Percentiles rank a stretch among this genome's conserved stretches.
Conservation (phyloP, 441 rosid species). For the Arabidopsis lyrata region DNA sequence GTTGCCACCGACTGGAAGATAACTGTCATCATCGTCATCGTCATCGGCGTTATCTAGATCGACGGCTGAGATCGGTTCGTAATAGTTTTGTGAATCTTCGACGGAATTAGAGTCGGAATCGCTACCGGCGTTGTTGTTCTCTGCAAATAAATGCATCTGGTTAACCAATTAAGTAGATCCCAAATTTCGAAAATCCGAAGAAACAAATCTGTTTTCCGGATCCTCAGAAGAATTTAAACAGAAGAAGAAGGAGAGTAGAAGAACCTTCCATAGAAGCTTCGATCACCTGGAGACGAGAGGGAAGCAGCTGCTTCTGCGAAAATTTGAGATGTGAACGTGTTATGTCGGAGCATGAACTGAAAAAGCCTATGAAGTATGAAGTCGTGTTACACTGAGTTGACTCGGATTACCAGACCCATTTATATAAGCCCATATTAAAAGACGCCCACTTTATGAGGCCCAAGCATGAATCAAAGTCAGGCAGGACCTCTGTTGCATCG, state of each 20-base stretch:
- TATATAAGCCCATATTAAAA: too few relatives aligned
- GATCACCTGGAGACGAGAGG: neutral
- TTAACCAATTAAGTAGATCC: constrained; percentile 4
- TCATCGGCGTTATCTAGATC: constrained; percentile 46
- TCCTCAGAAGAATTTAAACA: neutral
- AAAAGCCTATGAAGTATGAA: too few relatives aligned
- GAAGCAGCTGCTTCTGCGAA: neutral
- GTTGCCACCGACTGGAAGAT: constrained; percentile 1
- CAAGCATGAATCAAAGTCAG: too few relatives aligned
- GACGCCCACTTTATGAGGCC: too few relatives aligned
- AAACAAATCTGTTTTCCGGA: neutral
- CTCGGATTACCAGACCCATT: too few relatives aligned
- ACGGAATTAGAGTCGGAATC: constrained; percentile 75
- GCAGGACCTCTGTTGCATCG: too few relatives aligned
- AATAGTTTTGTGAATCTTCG: constrained; percentile 60
- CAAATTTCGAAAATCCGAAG: neutral
- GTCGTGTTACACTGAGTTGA: too few relatives aligned
- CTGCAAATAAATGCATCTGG: constrained; percentile 46
- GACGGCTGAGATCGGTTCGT: constrained; percentile 77
- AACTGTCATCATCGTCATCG: constrained; percentile 45
- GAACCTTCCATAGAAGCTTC: constrained; percentile 52
- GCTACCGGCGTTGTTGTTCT: constrained; percentile 55
- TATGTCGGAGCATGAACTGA: neutral
- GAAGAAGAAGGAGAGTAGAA: constrained; percentile 5
- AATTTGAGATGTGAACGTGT: neutral